These are phyloP conservation scores for Solanum tarijense DNA, from an alignment of 257 asterid species.

Conservation along the genomic window DNA sequence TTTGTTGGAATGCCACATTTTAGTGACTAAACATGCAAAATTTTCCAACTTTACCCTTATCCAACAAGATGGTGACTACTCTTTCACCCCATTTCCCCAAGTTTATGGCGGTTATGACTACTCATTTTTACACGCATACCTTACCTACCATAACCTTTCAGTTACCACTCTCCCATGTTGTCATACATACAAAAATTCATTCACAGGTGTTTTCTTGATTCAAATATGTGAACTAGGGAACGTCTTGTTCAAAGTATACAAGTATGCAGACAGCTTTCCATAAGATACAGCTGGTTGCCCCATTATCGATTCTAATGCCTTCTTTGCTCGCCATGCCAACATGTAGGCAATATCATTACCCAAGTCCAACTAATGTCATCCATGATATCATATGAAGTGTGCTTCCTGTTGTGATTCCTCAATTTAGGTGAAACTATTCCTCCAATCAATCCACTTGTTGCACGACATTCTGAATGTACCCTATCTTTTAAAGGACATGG, in stretches of 20 bases:
- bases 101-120: too few species aligned
- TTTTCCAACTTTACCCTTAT: too few species aligned
- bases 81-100: too few species aligned
- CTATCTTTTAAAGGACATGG: neutral
- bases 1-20: too few species aligned
- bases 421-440: neutral
- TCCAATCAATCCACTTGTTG: too few species aligned
- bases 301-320: neutral
- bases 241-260: neutral
- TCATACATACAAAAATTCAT: too few species aligned
- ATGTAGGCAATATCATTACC: neutral
- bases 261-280: neutral
- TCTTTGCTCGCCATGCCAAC: neutral
- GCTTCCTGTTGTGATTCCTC: neutral
- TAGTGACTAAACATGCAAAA: too few species aligned
- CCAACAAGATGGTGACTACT: too few species aligned
- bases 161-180: too few species aligned
- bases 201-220: too few species aligned
- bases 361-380: neutral
- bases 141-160: too few species aligned
- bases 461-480: neutral
- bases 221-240: neutral
- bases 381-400: neutral
- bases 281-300: neutral
- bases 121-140: too few species aligned